Evolutionary conservation across 1,139 yeast species (phyloP), one percentile per base, ranked within the genome.

Genomic region (Kurtzmaniella quercitrusa): DNA sequence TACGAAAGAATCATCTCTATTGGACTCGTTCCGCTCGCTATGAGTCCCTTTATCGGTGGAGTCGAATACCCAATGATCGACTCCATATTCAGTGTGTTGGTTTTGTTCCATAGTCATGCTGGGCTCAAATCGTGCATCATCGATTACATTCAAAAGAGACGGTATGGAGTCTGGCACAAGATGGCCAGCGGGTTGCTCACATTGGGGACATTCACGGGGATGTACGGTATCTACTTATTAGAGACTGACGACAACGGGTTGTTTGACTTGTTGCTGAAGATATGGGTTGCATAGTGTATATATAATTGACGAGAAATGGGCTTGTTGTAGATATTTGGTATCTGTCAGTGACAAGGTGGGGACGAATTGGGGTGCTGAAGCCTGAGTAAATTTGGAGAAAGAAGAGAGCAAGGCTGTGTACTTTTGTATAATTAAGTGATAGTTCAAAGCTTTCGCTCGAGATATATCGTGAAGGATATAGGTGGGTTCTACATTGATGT

Each of bases 61-160:
- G 78, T 82, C 10, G 69, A 75, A 16, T 68, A 82, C 43, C 95
- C 96, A 1, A 59, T 85, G 17, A 52, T 86, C 29, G 98, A 91
- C 63, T 78, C 94, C 6, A 60, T 81, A 3, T 68, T 88, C 50
- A 77, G 85, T 33, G 71, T 83, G 11, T 63, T 82, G 24, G 63
- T 88, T 41, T 67, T 91, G 51, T 73, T 81, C 54, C 97, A 91
- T 68, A 75, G 84, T 46, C 87, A 86, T 63, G 75, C 82, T 46
- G 98, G 97, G 0, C 78, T 91, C 66, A 82, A 82, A 57, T 75
- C 95, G 36, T 88, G 96, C 68, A 89, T 91, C 58, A 79, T 82
- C 48, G 97, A 91, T 65, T 90, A 90, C 66, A 83, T 91, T 50
- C 97, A 96, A 44, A 72, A 74, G 51, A 74, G 95, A 68, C 86